These are phyloP conservation scores for Isoetes taiwanensis DNA, from an alignment of 75 land plant genomes.

Conservation along the genomic window DNA sequence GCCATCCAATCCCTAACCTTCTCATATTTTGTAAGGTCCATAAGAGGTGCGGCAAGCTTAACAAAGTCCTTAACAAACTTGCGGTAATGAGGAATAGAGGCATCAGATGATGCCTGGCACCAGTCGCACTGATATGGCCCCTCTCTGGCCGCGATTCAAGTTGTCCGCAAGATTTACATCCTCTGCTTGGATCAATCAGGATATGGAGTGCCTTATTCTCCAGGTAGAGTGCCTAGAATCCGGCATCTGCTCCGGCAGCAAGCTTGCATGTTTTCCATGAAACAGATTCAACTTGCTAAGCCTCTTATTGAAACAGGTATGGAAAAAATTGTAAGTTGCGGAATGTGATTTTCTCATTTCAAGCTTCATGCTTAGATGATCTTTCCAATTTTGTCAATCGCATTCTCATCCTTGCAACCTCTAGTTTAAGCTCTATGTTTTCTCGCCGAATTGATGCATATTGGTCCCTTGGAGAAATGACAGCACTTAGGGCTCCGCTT, in stretches of 20 bases:
- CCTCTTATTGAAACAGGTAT: constrained; percentile 2
- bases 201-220: constrained; percentile 4
- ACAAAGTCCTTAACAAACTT: no score
- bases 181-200: no score
- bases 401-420: constrained; percentile 6
- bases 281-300: constrained; percentile 1
- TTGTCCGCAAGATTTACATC: no score
- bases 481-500: constrained; percentile 5
- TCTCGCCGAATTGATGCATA: constrained; percentile 5
- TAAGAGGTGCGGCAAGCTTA: no score
- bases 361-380: constrained; percentile 1
- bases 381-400: constrained; percentile 1
- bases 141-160: no score
- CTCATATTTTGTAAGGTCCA: no score
- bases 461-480: not conserved
- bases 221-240: not conserved
- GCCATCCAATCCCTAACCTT: no score
- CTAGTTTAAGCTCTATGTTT: not conserved
- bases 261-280: not conserved
- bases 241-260: not conserved
- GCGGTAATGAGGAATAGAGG: no score
- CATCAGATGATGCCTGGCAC: no score
- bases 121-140: no score
- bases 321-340: not conserved
- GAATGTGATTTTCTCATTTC: not conserved